Evolutionary conservation across 805 yeast species (phyloP).

Genomic region (Yamadazyma akitaensis): DNA sequence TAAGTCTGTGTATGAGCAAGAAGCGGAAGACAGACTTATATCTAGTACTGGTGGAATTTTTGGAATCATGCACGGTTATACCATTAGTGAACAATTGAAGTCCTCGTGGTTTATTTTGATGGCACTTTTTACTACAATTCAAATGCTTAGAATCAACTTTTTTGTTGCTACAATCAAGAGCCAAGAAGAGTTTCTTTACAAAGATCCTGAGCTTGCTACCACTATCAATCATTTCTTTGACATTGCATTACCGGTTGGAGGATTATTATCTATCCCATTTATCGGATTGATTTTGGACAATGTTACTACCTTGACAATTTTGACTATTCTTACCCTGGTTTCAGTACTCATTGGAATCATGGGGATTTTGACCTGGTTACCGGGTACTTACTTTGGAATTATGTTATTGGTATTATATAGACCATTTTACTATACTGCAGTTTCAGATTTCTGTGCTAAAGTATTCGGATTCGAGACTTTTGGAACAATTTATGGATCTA

Average conservation of each 20-base stretch:
- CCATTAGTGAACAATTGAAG: slow-evolving; percentile 47
- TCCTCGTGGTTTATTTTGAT: slow-evolving; percentile 77
- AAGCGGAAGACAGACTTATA: slow-evolving; percentile 55
- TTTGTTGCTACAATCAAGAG: slow-evolving; percentile 86
- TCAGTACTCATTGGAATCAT: slow-evolving; percentile 66
- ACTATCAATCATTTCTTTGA: slow-evolving; percentile 74
- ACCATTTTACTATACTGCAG: slow-evolving; percentile 90
- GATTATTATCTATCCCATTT: slow-evolving; percentile 80
- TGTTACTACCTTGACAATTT: slow-evolving; percentile 55
- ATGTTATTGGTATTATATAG: slow-evolving; percentile 73
- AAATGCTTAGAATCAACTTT: slow-evolving; percentile 89
- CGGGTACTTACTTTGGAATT: slow-evolving; percentile 67
- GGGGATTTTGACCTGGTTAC: slow-evolving; percentile 58
- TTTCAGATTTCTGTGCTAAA: slow-evolving; percentile 87
- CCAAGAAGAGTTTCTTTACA: slow-evolving; percentile 71
- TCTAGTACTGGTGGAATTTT: slow-evolving; percentile 63
- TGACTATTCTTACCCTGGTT: slow-evolving; percentile 48
- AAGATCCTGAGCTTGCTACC: slow-evolving; percentile 48
- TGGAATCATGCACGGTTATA: slow-evolving; percentile 71
- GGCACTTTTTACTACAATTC: slow-evolving; percentile 76
- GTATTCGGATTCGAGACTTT: slow-evolving; percentile 91
- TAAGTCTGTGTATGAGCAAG: slow-evolving; percentile 64
- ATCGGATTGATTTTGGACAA: slow-evolving; percentile 80
- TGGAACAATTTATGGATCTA: slow-evolving; percentile 86
- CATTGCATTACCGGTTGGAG: slow-evolving; percentile 84